phyloP scores from a whole-genome alignment of 352 stramenopile genomes.

The Globisporangium paddicum region DNA sequence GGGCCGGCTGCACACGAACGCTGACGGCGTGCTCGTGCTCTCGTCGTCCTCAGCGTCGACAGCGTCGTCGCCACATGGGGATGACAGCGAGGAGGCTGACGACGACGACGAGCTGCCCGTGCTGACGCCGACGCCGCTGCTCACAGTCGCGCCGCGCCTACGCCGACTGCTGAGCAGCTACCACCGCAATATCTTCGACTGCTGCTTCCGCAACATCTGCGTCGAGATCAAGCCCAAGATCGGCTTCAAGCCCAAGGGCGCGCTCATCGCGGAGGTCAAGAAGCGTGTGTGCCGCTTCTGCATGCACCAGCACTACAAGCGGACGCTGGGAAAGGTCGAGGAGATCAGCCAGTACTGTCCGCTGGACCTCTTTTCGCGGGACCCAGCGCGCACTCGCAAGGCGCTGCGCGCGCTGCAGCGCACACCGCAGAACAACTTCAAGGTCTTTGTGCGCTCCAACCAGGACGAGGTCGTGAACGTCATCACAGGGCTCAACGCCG shows the following conservation, averaged over 20 bases:
- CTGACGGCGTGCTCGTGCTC: not conserved
- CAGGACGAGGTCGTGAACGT: constrained; percentile 77
- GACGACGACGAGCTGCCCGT: constrained; percentile 28
- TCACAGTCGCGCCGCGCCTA: constrained; percentile 10
- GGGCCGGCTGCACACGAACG: not conserved
- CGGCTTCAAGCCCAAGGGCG: constrained; percentile 59
- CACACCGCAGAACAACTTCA: constrained; percentile 90
- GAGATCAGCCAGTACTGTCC: constrained; percentile 83
- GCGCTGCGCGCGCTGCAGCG: constrained; percentile 62
- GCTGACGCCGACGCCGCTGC: constrained; percentile 1
- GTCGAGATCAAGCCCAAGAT: constrained; percentile 89
- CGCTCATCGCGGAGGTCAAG: constrained; percentile 58
- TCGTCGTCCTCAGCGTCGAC: not conserved
- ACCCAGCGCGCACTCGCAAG: constrained; percentile 45
- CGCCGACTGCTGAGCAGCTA: constrained; percentile 29
- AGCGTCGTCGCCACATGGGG: not conserved
- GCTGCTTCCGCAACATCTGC: constrained; percentile 82
- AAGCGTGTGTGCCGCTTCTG: constrained; percentile 74
- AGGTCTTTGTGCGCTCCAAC: constrained; percentile 81
- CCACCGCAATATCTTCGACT: constrained; percentile 73
- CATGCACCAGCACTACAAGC: constrained; percentile 89
- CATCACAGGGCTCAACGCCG: constrained; percentile 62
- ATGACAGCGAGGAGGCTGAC: constrained; percentile 5
- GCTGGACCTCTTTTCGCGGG: constrained; percentile 74
- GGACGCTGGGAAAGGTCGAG: constrained; percentile 61